Evolutionary conservation across 1,284 basidiomycete species (phyloP), one percentile per base, ranked within the genome.

Genomic region (Anthracocystis walkeri): DNA sequence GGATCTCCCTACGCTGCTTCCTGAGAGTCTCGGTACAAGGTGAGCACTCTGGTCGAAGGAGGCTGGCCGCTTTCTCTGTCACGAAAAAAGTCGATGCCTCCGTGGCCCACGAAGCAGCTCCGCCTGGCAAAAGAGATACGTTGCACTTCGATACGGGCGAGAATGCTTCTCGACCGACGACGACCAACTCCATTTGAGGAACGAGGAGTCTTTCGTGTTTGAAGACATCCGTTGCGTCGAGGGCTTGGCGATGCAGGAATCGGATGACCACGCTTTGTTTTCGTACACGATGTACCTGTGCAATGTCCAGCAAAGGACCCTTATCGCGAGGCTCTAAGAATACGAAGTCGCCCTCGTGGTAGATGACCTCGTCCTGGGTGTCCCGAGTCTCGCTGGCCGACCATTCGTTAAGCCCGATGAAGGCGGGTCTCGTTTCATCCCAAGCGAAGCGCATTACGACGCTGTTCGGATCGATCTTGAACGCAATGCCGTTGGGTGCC

Each of bases 261-360:
- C 70, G 61, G 0, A 73, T 41, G 0, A 25, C 3, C 0, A 73
- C 54, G 25, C 33, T 5, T 1, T 33, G 38, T 4, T 61, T 54
- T 3, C 58, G 61, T 7, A 55, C 27, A 0, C 58, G 65, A 21
- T 73, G 58, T 0, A 75, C 40, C n/a, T 75, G 72, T 0, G 55
- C 46, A 7, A 75, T 38, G 3, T 61, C 58, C 27, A 65, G 56
- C 20, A 69, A 35, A 0, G 46, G n/a, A 2, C 35, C 46, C 7
- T 21, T 11, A 20, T 60, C 38, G 16, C 31, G n/a, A 5, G 59
- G 51, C 0, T 52, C 14, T 0, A 74, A 45, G 21, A 54, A 27
- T 11, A 75, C 53, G 14, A 70, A 75, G 33, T 75, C 72, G 42
- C 72, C 72, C 29, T 70, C 67, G 60, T 75, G 72, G n/a, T 57